Base-by-base conservation (phyloP, 805 yeast species). In the Zygosaccharomyces pseudorouxii region DNA sequence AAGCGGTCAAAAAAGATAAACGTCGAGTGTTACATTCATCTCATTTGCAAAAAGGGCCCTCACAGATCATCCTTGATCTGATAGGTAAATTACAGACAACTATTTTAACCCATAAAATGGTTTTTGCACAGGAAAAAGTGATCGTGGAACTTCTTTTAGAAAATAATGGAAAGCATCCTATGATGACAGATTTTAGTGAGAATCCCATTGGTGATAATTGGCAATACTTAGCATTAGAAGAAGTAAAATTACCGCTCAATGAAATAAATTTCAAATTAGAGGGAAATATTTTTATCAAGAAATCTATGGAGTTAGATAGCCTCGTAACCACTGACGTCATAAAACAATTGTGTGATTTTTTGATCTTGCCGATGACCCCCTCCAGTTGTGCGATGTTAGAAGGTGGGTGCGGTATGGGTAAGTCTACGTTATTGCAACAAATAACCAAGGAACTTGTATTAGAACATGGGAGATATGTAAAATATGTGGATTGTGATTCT, bases 401-500 rank as follows among this genome's bases (percentile, higher is more conserved):
- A 55, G 98, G 97, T 0, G 68, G 81, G 19, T 71, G 86, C 1
- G 97, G 97, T 0, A 77, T 88, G 52, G 98, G 98, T 0, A 92
- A 92, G 62, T 71, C 93, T 0, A 66, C 80, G 1, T 52, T 84
- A 2, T 59, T 81, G 12, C 64, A 72, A 3, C 69, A 74, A 22
- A 60, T 85, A 0, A 57, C 73, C 0, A 49, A 67, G 1, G 56
- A 57, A 8, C 58, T 86, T 5, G 50, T 59, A 7, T 45, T 63
- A 1, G 60, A 68, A 2, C 63, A 72, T 31, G 38, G 33, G 2
- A 40, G 47, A 77, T 82, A 10, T 75, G 74, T 56, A 63, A 72
- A 58, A 63, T 81, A 27, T 73, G 75, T 55, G 58, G 73, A 50
- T 65, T 86, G 54, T 80, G 93, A 65, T 80, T 80, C 45, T 56